Conservation (phyloP, 2,329 filamentous ascomycete species). For the Xylariaceae sp. region DNA sequence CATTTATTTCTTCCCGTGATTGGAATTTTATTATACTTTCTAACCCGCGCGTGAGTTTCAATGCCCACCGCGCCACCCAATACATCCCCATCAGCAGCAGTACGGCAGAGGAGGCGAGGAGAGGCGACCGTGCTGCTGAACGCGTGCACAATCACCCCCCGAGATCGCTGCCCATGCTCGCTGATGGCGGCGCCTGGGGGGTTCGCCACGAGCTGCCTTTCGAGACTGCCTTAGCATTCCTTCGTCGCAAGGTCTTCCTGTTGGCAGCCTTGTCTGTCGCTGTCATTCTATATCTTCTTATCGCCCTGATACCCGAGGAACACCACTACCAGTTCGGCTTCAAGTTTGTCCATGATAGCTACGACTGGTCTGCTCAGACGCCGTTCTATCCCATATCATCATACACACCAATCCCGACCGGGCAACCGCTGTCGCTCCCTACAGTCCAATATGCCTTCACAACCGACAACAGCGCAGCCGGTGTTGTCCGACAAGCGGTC, state of each 20-base stretch:
- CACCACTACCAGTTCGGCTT: slow-evolving; percentile 25
- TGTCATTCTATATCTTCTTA: slow-evolving; percentile 24
- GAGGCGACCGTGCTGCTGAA: neutral
- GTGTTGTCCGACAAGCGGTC: slow-evolving; percentile 22
- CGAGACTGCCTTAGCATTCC: slow-evolving; percentile 22
- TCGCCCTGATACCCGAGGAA: slow-evolving; percentile 25
- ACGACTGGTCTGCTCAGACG: slow-evolving; percentile 29
- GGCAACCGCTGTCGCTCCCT: slow-evolving; percentile 23
- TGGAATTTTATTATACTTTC: too few species aligned
- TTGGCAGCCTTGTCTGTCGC: slow-evolving; percentile 17
- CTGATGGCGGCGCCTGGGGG: slow-evolving; percentile 29
- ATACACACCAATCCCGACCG: slow-evolving; percentile 25
- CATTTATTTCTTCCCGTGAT: too few species aligned
- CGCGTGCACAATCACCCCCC: neutral
- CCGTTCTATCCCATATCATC: slow-evolving; percentile 24
- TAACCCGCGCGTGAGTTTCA: too few species aligned
- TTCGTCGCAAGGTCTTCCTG: slow-evolving; percentile 25
- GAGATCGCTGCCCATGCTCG: slow-evolving; percentile 22
- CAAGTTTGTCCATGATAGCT: slow-evolving; percentile 25
- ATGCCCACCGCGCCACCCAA: too few species aligned
- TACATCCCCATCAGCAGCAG: neutral
- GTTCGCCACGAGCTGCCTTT: slow-evolving; percentile 21
- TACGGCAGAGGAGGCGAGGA: neutral
- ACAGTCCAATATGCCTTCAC: slow-evolving; percentile 27
- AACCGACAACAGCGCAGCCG: slow-evolving; percentile 23